phyloP scores from a whole-genome alignment of 208 protist genomes.

The Phytomonas sp. region DNA sequence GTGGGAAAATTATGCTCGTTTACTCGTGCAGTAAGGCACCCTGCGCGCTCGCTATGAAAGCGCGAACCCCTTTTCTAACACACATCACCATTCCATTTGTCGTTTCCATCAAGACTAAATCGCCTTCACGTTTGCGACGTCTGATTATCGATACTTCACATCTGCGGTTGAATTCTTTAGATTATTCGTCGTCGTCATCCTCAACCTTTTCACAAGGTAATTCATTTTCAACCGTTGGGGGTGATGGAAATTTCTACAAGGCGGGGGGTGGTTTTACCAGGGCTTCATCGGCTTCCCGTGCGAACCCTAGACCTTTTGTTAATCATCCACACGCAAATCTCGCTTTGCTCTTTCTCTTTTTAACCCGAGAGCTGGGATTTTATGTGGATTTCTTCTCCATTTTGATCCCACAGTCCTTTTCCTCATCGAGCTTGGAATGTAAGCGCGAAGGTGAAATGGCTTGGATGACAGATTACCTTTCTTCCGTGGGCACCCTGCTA shows the following conservation, averaged over 20 bases:
- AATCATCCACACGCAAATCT: conserved; percentile 96
- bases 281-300: neutral
- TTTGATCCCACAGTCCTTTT: neutral
- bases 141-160: conserved; percentile 94
- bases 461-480: conserved; percentile 9
- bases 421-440: conserved; percentile 9
- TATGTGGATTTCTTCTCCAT: conserved; percentile 39
- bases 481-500: conserved; percentile 25
- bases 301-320: conserved; percentile 88
- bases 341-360: conserved; percentile 57
- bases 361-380: conserved; percentile 31
- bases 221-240: neutral
- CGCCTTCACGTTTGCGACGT: conserved; percentile 68
- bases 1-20: neutral
- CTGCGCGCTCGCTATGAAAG: neutral
- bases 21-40: neutral
- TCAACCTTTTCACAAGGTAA: neutral
- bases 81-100: neutral
- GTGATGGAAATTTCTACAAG: too few species aligned
- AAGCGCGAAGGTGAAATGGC: neutral
- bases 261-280: neutral
- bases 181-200: neutral
- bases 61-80: neutral
- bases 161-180: conserved; percentile 88
- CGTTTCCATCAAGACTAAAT: neutral